Conservation (phyloP, 306 rosid genomes). For the Cucumis melo region DNA sequence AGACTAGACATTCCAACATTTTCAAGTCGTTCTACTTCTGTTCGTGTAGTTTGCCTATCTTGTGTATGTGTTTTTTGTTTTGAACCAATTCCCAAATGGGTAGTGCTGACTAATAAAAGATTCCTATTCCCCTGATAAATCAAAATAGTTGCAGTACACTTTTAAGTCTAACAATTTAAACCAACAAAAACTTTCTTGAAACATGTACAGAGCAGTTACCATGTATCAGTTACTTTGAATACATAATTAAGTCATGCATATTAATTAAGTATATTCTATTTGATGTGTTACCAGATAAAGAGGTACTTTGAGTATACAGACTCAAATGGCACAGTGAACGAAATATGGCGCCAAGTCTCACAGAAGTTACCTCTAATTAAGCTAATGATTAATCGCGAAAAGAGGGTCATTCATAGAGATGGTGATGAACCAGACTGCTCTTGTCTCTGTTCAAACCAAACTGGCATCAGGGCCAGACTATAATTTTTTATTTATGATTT, state of each 20-base stretch:
- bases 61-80: neutral
- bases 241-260: neutral
- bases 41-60: neutral
- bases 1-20: neutral
- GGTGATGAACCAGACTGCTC: constrained; percentile 34
- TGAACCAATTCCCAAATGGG: neutral
- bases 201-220: neutral
- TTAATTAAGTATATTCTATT: neutral
- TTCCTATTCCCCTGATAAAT: neutral
- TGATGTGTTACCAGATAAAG: constrained; percentile 48
- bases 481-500: neutral
- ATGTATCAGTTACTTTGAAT: neutral
- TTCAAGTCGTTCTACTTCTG: neutral
- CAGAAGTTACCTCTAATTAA: constrained; percentile 68
- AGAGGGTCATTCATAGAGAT: constrained; percentile 47
- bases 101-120: neutral
- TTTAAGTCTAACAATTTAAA: neutral
- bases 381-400: constrained; percentile 68
- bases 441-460: constrained; percentile 66
- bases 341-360: constrained; percentile 85
- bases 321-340: constrained; percentile 45
- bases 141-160: neutral
- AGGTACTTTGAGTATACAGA: constrained; percentile 52
- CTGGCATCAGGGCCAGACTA: constrained; percentile 7
- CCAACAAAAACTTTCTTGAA: neutral